Evolutionary conservation across 2,329 filamentous ascomycete species (phyloP).

Genomic region (Hirsutella minnesotensis): DNA sequence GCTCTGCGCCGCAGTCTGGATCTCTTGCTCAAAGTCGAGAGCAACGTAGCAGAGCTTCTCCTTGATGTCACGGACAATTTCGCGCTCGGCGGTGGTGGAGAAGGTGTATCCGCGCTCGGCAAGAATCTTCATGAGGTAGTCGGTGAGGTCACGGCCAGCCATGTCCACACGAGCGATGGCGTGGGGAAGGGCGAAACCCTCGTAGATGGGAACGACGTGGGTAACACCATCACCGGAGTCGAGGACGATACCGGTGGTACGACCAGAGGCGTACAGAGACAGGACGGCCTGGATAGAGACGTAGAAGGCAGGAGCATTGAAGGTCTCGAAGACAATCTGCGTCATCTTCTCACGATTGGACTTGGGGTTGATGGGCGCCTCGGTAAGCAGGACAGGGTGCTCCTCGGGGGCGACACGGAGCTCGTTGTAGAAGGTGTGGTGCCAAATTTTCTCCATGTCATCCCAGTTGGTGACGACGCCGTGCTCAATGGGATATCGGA

Average conservation of each 20-base stretch:
- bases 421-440: constrained; percentile 99
- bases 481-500: constrained; percentile 99
- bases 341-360: constrained; percentile 99
- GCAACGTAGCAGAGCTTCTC: constrained; percentile 99
- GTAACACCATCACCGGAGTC: constrained; percentile 99
- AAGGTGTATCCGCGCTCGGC: constrained; percentile 99
- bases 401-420: constrained; percentile 99
- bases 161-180: constrained; percentile 99
- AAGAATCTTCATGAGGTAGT: constrained; percentile 99
- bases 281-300: constrained; percentile 99
- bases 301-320: constrained; percentile 99
- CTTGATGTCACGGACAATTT: constrained; percentile 99
- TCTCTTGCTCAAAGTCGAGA: constrained; percentile 99
- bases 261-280: constrained; percentile 98
- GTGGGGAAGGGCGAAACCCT: constrained; percentile 99
- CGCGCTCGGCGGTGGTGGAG: constrained; percentile 98
- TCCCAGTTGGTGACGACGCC: constrained; percentile 99
- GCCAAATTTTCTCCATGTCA: constrained; percentile 99
- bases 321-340: constrained; percentile 99
- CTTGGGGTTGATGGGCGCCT: constrained; percentile 99
- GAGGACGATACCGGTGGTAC: constrained; percentile 99
- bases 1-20: constrained; percentile 98
- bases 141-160: constrained; percentile 99
- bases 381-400: constrained; percentile 97
- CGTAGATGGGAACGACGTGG: constrained; percentile 99